Evolutionary conservation across 2,329 filamentous ascomycete species (phyloP), one percentile per base, ranked within the genome.

Genomic region (Colletotrichum tropicale): DNA sequence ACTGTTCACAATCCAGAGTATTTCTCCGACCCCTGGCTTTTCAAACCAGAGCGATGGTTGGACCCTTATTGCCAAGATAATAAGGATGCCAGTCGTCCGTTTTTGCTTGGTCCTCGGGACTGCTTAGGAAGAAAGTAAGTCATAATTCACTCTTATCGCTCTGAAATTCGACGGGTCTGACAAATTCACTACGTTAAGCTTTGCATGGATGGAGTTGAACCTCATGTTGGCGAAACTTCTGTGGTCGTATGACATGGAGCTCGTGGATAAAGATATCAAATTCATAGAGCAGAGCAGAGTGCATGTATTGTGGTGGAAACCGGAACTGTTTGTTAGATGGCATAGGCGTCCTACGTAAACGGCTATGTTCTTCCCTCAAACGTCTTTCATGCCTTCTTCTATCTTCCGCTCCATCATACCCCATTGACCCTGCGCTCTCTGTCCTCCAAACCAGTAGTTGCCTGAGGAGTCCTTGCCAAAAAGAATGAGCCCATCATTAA

Each of bases 391-490:
- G 24, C 16, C 55, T 21, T 58, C 55, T 21, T 28, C 13, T 28
- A 58, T 28, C 2, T 74, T 26, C 68, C 65, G 58, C 28, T 79
- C 75, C 65, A 83, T 74, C 28, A 62, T 67, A 16, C 48, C 65
- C 81, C 81, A 83, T 12, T 77, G 70, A 6, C 73, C 77, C n/a
- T 60, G 72, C 8, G 74, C 74, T 64, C 82, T 56, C 6, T 62
- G 75, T 30, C 72, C 80, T 13, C 65, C 74, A 21, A 84, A 34
- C 83, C 83, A 84, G 70, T 81, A 83, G 74, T 83, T 83, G 1
- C 80, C 83, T 7, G 65, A 62, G 1, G 71, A 55, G 70, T 84
- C 83, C 71, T 83, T 83, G 8, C 83, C 83, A 8, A 76, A 55
- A 58, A 82, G 77, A 18, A 80, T 79, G 30, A 77, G 77, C 1